Base-by-base conservation (phyloP, 257 asterid genomes). In the Scutellaria galericulata region DNA sequence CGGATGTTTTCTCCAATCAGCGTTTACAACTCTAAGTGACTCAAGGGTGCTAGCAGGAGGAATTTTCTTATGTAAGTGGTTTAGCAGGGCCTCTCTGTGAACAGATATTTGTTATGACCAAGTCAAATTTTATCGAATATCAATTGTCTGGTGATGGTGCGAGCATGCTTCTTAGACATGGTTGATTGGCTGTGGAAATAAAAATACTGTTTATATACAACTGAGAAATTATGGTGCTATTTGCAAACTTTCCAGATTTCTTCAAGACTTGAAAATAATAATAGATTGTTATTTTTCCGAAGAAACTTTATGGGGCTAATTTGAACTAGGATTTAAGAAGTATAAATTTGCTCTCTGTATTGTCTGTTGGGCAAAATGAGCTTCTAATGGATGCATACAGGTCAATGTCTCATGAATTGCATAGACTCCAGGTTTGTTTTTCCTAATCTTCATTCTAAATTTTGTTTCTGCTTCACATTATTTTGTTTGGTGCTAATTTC, bases 371-470 rank as follows among this genome's bases (percentile, higher is more conserved):
- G 83, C 89, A 94, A 78, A 68, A 73, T 40, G 90, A 88, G 76
- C 84, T 94, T 78, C 87, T 90, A 45, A 79, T 69, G 71, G 91
- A 88, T 40, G 89, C 88, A 10, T 79, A 89, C 64, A 80, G 78
- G 68, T 84, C 96, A 0, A 86, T 91, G 90, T 84, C 96, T 7
- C 80, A 88, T 75, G 95, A 91, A 79, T 75, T 94, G 83, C 97
- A 87, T 46, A 83, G 67, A 35, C 97, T 91, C 75, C 90, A 87
- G 91, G 97, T 93, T 71, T 63, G 61, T 60, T 39, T 48, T 65
- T 66, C 47, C 70, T 58, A 31, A 41, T 44, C 47, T 41, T 39
- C 9, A 3, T 59, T 7, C 64, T 15, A 47, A 12, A 61, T 64
- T 18, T 15, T 41, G 7, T 15, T 52, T 31, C 14, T 71, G 40